Evolutionary conservation across 768 basidiomycete genomes (phyloP).

Genomic region (Naematelia aurantialba): DNA sequence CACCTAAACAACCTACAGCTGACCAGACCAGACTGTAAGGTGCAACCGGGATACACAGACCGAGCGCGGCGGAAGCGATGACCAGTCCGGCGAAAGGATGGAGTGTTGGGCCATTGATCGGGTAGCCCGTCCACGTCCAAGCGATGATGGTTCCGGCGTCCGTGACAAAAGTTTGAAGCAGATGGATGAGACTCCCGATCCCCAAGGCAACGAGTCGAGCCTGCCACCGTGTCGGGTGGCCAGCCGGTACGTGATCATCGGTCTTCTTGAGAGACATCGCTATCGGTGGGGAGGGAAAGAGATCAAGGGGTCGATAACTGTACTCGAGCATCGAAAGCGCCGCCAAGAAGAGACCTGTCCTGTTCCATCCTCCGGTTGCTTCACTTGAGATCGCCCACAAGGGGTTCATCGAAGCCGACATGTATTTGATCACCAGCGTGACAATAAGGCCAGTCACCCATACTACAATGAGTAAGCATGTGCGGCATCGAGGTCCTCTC

Average conservation of each 20-base stretch:
- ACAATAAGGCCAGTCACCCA: constrained; percentile 59
- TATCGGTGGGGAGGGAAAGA: constrained; percentile 15
- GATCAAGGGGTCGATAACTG: constrained; percentile 18
- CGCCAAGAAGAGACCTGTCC: constrained; percentile 61
- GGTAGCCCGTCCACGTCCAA: constrained; percentile 88
- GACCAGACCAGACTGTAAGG: constrained; percentile 48
- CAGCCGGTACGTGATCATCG: background rate
- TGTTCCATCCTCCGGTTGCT: constrained; percentile 67
- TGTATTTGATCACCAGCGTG: constrained; percentile 68
- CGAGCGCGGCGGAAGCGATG: constrained; percentile 61
- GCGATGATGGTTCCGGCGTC: constrained; percentile 75
- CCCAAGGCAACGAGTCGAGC: constrained; percentile 23
- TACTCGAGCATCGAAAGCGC: constrained; percentile 60
- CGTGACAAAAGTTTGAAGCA: constrained; percentile 66
- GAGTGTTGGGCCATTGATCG: constrained; percentile 67
- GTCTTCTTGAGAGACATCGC: background rate
- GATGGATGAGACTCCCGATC: constrained; percentile 56
- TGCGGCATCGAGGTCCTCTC: background rate
- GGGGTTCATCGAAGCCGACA: constrained; percentile 77
- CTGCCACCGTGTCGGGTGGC: constrained; percentile 3
- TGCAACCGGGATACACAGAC: constrained; percentile 49
- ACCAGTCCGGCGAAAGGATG: constrained; percentile 69
- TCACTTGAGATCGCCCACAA: constrained; percentile 76
- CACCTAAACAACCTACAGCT: constrained; percentile 53
- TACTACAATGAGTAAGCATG: background rate